Base-by-base conservation (phyloP, 2,329 filamentous ascomycete genomes). In the Cytospora piceicola region DNA sequence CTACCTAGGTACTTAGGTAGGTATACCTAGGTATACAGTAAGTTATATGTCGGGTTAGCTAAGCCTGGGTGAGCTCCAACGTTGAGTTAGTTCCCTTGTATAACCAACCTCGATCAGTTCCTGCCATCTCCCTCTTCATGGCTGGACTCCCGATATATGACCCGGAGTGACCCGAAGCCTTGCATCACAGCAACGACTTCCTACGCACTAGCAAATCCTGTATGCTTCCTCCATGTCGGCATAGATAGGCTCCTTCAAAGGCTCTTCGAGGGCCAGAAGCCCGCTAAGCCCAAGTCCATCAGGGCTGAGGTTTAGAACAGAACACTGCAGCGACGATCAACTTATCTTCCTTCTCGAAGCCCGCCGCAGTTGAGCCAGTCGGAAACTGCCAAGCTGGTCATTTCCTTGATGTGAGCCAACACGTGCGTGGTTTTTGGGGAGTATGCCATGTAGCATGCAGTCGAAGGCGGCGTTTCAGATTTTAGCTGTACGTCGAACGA, bases 401-500 rank as follows among this genome's bases (percentile, higher is more conserved):
- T 3, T 5, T n/a, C 53, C 60, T 27, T 54, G n/a, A 62, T 42
- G 36, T 15, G 39, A 42, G 17, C 39, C 39, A 42, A 42, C 39
- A 7, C 17, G 14, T 49, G 54, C 52, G n/a, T n/a, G 52, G 60
- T 29, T 49, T 36, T 27, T 53, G 39, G 24, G 36, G 52, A 34
- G n/a, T 34, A 22, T 42, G 34, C 34, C 27, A 29, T 61, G 52
- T 62, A 46, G 39, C 52, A n/a, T 57, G 27, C 46, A 49, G n/a
- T 22, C 12, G 46, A 24, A n/a, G n/a, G 46, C 46, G 46, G 46
- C 36, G 61, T 63, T 63, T 63, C 61, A 63, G 61, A 51, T 57
- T 46, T 55, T 57, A 51, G 61, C 61, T 57, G 53, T 53, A 63
- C 46, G 2, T 24, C 46, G 17, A 14, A 49, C n/a, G 46, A 29